Base-by-base conservation (phyloP, 768 basidiomycete genomes). In the Phanerochaete sordida region DNA sequence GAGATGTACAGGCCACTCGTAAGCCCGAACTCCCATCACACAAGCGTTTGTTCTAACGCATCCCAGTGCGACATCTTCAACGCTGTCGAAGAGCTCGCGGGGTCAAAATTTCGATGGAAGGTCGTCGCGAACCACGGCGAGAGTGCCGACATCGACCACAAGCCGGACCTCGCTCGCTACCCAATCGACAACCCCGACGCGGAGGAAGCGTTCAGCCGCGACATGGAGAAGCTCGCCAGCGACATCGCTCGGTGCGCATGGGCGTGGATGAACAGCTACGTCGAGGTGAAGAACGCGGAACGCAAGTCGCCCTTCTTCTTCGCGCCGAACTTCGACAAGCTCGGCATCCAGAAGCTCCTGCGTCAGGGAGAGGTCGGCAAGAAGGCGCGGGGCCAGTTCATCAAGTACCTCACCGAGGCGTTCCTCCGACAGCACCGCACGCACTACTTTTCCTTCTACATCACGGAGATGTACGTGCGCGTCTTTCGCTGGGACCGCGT, bases 401-500 rank as follows among this genome's bases (percentile, higher is more conserved):
- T 30, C 28, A 26, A 16, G 28, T 49, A 49, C 12, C 24, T n/a
- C 15, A 15, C 48, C 1, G 51, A 52, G 23, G 33, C 30, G 8
- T 15, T 33, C 30, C 51, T 52, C 11, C 35, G 54, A 4, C 54
- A 56, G 28, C 54, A 56, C 28, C 35, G 54, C 11, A 43, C 37
- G 27, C 44, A 46, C 28, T n/a, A 39, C 23, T 56, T 23, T 39
- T 43, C 54, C 4, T 1, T 46, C 23, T 46, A 44, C 54, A 23
- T 56, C 39, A 12, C 27, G 15, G 54, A n/a, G 21, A 23, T 19
- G 26, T 19, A 3, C 24, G 59, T 45, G 1, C 59, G 59, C 3
- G 21, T 60, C n/a, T 46, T 55, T 12, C 53, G 59, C 28, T 60
- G 59, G 59, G 59, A 60, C 12, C 51, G 33, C 9, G 51, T 23